phyloP scores from a whole-genome alignment of 2,329 filamentous ascomycete genomes.

The Chrysoporthe austroafricana region DNA sequence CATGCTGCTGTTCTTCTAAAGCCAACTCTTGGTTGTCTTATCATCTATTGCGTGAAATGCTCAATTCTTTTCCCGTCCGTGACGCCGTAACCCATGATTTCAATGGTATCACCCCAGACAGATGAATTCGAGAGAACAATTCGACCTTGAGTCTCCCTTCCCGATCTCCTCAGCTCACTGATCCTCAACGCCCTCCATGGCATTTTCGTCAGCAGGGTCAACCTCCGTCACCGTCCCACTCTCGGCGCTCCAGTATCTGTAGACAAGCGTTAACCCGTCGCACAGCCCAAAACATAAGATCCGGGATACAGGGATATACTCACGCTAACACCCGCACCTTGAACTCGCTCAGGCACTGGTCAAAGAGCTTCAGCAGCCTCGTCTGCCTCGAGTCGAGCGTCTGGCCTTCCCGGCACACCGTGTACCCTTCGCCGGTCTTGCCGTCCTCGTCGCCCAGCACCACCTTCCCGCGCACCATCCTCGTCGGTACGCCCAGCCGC shows the following conservation, averaged over 20 bases:
- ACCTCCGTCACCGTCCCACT: constrained; percentile 63
- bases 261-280: constrained; percentile 27
- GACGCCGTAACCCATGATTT: constrained; percentile 25
- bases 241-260: constrained; percentile 65
- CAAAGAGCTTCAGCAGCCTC: constrained; percentile 90
- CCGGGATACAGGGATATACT: constrained; percentile 37
- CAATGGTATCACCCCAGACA: constrained; percentile 21
- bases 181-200: constrained; percentile 35
- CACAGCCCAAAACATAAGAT: not conserved
- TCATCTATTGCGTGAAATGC: constrained; percentile 10
- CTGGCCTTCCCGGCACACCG: constrained; percentile 84
- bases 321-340: constrained; percentile 77
- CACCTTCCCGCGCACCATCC: constrained; percentile 86
- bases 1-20: constrained; percentile 6
- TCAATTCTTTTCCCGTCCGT: constrained; percentile 11
- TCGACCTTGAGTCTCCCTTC: not conserved
- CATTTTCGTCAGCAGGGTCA: constrained; percentile 39
- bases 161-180: constrained; percentile 23
- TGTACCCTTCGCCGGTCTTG: constrained; percentile 62
- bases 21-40: not conserved
- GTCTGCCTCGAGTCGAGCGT: constrained; percentile 90
- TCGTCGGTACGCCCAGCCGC: constrained; percentile 86
- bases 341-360: constrained; percentile 89
- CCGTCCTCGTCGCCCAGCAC: constrained; percentile 65
- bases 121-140: not conserved